A percentile compares a stretch with the other conserved stretches of the same genome.
Evolutionary conservation across 169 alveolate genomes (phyloP).

Genomic region (Besnoitia besnoiti): DNA sequence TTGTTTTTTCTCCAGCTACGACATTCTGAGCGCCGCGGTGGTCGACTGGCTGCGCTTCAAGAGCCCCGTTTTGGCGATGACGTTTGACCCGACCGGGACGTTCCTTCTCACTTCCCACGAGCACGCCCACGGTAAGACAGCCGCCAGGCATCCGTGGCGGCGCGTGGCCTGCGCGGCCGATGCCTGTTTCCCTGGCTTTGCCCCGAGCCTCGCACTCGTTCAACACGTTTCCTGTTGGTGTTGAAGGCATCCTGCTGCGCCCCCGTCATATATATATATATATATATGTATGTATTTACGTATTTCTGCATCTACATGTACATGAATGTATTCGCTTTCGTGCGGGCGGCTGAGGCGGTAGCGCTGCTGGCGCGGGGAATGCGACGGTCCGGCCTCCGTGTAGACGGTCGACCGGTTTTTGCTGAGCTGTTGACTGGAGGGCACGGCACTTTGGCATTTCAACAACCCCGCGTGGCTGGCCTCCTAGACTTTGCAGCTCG

Average conservation of each 20-base stretch:
- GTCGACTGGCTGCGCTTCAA: constrained; percentile 39
- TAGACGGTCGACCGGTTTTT: no score
- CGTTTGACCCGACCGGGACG: constrained; percentile 46
- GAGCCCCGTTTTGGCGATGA: neutral
- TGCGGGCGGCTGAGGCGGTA: no score
- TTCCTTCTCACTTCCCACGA: constrained; percentile 39
- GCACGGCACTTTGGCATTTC: no score
- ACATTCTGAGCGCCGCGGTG: constrained; percentile 41
- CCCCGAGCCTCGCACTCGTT: neutral
- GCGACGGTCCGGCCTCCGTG: no score
- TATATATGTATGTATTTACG: neutral
- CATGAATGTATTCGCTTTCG: neutral
- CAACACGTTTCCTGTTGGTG: neutral
- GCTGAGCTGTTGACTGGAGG: no score
- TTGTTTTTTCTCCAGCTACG: neutral
- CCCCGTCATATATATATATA: neutral
- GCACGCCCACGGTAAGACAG: constrained; percentile 30
- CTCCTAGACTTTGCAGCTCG: no score
- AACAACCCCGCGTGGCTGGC: no score
- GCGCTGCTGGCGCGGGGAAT: no score
- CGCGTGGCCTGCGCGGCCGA: neutral
- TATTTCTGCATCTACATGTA: neutral
- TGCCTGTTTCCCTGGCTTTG: neutral
- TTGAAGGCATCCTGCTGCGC: no score
- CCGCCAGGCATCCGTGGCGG: neutral